Percentiles rank a stretch among this genome's conserved stretches.
Evolutionary conservation across 805 yeast genomes (phyloP).

Genomic region (Metschnikowia amazonensis): DNA sequence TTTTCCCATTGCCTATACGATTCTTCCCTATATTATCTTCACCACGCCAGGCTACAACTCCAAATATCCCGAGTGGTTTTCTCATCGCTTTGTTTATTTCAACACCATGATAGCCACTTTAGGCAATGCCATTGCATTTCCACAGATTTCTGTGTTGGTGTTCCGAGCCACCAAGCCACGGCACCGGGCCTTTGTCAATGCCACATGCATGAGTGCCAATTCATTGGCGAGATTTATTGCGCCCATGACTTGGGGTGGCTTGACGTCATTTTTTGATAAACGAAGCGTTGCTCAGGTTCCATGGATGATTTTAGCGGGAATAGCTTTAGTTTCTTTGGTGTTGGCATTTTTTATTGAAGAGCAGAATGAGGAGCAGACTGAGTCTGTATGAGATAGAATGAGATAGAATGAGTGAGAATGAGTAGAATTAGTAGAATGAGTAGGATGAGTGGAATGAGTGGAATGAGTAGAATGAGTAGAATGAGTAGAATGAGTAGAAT

Average conservation of each 20-base stretch:
- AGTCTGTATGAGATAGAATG: too few species aligned
- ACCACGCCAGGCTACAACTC: slow-evolving; percentile 34
- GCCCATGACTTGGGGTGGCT: slow-evolving; percentile 53
- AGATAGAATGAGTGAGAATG: too few species aligned
- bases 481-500: too few species aligned
- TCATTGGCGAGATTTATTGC: slow-evolving; percentile 56
- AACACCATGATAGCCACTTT: slow-evolving; percentile 27
- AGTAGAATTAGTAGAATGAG: too few species aligned
- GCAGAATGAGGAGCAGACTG: slow-evolving; percentile 14
- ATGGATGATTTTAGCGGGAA: slow-evolving; percentile 30
- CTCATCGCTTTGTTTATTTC: slow-evolving; percentile 25
- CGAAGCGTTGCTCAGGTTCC: slow-evolving; percentile 25
- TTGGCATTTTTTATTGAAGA: slow-evolving; percentile 15
- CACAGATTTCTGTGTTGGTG: slow-evolving; percentile 50
- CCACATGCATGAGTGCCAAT: slow-evolving; percentile 49
- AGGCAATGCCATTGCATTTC: slow-evolving; percentile 46
- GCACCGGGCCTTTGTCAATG: slow-evolving; percentile 58
- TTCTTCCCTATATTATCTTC: slow-evolving; percentile 47
- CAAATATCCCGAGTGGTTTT: slow-evolving; percentile 22
- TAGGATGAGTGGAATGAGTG: too few species aligned
- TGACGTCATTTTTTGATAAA: slow-evolving; percentile 30
- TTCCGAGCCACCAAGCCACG: slow-evolving; percentile 52
- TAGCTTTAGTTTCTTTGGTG: slow-evolving; percentile 17
- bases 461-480: too few species aligned
- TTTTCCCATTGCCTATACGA: slow-evolving; percentile 44